Evolutionary conservation across 169 alveolate species (phyloP), one percentile per base, ranked within the genome.

Genomic region (Babesia caballi): DNA sequence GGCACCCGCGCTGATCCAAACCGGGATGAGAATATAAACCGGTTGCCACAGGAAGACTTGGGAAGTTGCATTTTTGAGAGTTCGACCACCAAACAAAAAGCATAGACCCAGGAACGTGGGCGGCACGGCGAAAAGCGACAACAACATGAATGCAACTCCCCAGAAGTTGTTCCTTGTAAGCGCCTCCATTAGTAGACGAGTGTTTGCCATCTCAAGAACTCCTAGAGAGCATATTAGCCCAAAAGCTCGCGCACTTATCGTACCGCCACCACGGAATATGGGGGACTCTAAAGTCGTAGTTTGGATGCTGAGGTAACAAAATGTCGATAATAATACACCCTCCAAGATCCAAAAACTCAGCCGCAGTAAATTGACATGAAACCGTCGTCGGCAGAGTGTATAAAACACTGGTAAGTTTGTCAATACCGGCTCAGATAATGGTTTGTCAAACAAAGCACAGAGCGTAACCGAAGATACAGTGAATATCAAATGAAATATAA

Each of bases 41-140:
- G 92, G 90, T 4, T 40, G 54, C 87, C 89, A 75, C 33, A 70
- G 30, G 52, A 71, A 57, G n/a, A 84, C 60, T 52, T 86, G 92
- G n/a, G 72, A 66, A 17, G 85, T 66, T 21, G 83, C 81, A 36
- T 60, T 80, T 25, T 84, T 52, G 41, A 86, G 60, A 66, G 84
- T 56, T 14, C 60, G 72, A 59, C 84, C 81, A 38, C 89, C 84
- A 19, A 70, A 44, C 56, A 78, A 61, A n/a, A 73, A 73, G 40
- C 80, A 59, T 8, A 50, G 66, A 17, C 81, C 66, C 63, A 86
- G 52, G 44, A 81, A 35, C 28, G 66, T 49, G 25, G 89, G 87
- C 9, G 88, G 85, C 66, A 81, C 66, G 30, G 63, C 85, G 51
- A 86, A 50, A 46, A 77, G 60, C 58, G 61, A 81, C 38, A 61